A percentile compares a stretch with the other conserved stretches of the same genome.
These are phyloP conservation scores for Dendrothele bispora DNA, from an alignment of 768 basidiomycete genomes.

Conservation along the genomic window DNA sequence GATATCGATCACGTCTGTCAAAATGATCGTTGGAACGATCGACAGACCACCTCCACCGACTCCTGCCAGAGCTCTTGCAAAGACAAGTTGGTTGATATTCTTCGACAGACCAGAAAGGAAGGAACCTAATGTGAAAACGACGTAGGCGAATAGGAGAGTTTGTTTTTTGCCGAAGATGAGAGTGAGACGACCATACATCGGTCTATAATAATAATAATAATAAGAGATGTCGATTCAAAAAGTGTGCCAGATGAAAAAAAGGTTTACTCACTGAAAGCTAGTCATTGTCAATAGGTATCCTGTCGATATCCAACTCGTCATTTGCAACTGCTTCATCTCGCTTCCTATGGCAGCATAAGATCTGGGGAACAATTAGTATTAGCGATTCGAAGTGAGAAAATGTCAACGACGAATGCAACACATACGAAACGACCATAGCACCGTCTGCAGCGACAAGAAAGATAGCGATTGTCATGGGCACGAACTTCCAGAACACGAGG, in stretches of 20 bases:
- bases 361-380: too few species aligned
- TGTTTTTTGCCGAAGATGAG: constrained; percentile 46
- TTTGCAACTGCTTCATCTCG: constrained; percentile 61
- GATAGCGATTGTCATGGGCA: too few species aligned
- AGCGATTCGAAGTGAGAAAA: too few species aligned
- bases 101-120: constrained; percentile 32
- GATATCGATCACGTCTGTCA: constrained; percentile 65
- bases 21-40: constrained; percentile 46
- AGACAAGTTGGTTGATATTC: constrained; percentile 32
- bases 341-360: constrained; percentile 58
- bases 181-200: constrained; percentile 62
- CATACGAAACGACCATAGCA: too few species aligned
- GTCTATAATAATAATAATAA: constrained; percentile 34
- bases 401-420: too few species aligned
- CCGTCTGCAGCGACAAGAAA: too few species aligned
- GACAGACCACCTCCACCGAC: constrained; percentile 37
- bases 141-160: constrained; percentile 20
- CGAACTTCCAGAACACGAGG: too few species aligned
- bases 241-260: constrained; percentile 6
- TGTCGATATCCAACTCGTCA: constrained; percentile 67
- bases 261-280: constrained; percentile 51
- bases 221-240: too few species aligned
- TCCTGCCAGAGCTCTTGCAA: constrained; percentile 33
- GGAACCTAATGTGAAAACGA: constrained; percentile 32
- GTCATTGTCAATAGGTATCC: constrained; percentile 62